Evolutionary conservation across 176 grass and related monocot species (phyloP), one percentile per base, ranked within the genome.

Genomic region (Cenchrus purpureus): DNA sequence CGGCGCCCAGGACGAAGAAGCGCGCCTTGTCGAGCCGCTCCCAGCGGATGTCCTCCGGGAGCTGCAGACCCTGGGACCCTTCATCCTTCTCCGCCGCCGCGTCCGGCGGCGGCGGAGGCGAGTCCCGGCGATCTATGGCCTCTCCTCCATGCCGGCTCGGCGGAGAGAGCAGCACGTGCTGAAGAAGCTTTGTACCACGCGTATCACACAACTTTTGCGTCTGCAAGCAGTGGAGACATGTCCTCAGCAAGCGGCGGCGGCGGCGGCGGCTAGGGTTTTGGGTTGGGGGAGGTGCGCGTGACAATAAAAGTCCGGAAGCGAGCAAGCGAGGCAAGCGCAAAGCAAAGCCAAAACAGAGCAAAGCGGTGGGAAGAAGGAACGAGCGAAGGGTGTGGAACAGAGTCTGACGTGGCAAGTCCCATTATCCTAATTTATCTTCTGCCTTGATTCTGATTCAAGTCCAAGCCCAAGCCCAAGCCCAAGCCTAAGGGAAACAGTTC

Each of bases 211-310:
- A 49, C 4, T 11, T 43, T 17, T 44, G 17, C 42, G 28, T 67
- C 13, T 7, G 9, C 8, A 16, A 40, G 12, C 63, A 19, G 32
- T 20, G 76, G 45, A 63, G 10, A 46, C 87, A 79, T 76, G 15
- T 40, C 51, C 29, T 45, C 22, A 56, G 52, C 28, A 44, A 45
- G 44, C 31, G 76, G 68, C 13, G 54, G 44, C 31, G 76, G 68
- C 13, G 54, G 65, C 81, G 88, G 88, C 60, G 80, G 84, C 84
- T 87, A 90, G 84, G 88, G 84, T 90, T 90, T 87, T 83, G 60
- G 48, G 28, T 2, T 46, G 62, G 70, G 11, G 67, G 12, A 0
- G 28, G 5, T 0, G 17, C 2, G 68, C 1, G 63, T 12, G 42
- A 54, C 16, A n/a, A 60, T 7, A 66, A 57, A 66, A 56, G 37